Base-by-base conservation (phyloP, 805 yeast species). In the Brettanomyces custersianus region DNA sequence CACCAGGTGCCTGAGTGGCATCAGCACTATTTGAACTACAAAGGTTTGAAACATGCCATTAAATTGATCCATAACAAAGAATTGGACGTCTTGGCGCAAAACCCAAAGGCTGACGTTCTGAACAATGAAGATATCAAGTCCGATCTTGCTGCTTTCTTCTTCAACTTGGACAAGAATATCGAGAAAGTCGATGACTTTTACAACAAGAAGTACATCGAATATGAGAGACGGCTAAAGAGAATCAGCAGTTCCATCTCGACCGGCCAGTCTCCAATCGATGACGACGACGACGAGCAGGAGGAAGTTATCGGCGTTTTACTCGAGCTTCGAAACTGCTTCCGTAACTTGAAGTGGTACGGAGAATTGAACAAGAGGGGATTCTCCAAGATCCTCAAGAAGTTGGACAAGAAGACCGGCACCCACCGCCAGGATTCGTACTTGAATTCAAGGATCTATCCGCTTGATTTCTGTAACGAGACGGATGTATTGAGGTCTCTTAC, bases 1-100 rank as follows among this genome's bases (percentile, higher is more conserved):
- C 94, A 90, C 59, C 95, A 87, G 65, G 86, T 88, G 39, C 96
- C 96, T 4, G 95, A 87, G 59, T 90, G 97, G 97, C 68, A 76
- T 34, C 72, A 74, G 39, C 71, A 70, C 49, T 90, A 90, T 52
- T 72, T 90, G 68, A 82, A 85, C 60, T 90, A 90, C 60, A 90
- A 87, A 56, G 74, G 70, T 33, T 66, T 90, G 46, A 90, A 90
- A 63, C 78, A 81, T 51, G 73, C 75, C 48, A 83, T 90, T 59
- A 84, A 84, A 55, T 69, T 66, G 29, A 72, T 84, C 18, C 71
- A 67, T 22, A 44, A 44, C 4, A 63, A 63, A 31, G 74, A 74
- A 46, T 50, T 57, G 30, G 58, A 55, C 20, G 47, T 59, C 4
- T 34, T 42, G 12, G 34, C 35, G 37, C 18, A 50, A 39, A 37